phyloP scores from a whole-genome alignment of 495 filamentous ascomycete species.

The Aspergillus panamensis region DNA sequence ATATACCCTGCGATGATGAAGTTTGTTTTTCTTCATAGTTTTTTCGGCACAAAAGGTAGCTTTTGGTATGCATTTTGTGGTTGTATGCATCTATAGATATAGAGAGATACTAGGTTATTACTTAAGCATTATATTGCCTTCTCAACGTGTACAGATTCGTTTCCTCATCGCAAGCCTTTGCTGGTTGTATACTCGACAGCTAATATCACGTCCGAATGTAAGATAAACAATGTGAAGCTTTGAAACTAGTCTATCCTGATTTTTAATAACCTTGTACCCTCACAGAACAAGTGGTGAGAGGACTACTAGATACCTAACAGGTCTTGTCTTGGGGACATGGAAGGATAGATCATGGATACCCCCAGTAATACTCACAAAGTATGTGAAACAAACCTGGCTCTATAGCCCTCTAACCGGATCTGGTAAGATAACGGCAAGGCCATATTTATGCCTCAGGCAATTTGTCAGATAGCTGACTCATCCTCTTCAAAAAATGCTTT shows the following conservation, averaged over 20 bases:
- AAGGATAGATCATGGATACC: no score
- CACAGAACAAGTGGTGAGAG: no score
- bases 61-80: constrained; percentile 2
- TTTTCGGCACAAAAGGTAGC: not conserved
- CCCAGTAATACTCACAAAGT: no score
- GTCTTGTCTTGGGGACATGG: no score
- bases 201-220: no score
- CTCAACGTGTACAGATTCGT: not conserved
- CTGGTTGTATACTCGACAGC: no score
- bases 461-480: not conserved
- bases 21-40: not conserved
- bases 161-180: no score
- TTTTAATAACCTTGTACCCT: no score
- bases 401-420: not conserved
- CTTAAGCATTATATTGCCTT: not conserved
- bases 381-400: no score
- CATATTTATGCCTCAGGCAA: not conserved
- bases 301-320: no score
- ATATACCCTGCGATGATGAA: constrained; percentile 16
- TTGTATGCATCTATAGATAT: constrained; percentile 3
- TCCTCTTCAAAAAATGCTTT: not conserved
- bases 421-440: not conserved
- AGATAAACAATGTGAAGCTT: no score
- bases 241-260: no score
- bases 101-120: constrained; percentile 12